phyloP scores from a whole-genome alignment of 2,329 filamentous ascomycete genomes.

The Clarireedia sp. region DNA sequence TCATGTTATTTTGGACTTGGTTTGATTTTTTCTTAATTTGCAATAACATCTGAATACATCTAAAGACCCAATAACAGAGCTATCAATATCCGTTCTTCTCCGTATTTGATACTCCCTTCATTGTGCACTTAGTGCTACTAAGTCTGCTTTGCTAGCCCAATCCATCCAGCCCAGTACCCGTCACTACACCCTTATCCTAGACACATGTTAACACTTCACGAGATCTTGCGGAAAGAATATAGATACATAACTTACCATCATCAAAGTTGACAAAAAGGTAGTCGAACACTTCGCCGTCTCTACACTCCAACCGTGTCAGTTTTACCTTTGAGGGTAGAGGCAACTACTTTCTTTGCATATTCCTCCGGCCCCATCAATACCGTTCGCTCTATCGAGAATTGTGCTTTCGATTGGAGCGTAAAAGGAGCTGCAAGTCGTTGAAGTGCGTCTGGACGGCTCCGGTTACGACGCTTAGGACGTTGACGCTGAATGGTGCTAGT shows the following conservation, averaged over 20 bases:
- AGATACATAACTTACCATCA: neutral
- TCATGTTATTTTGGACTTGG: no score
- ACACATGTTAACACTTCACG: neutral
- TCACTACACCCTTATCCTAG: neutral
- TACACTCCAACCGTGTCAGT: constrained; percentile 10
- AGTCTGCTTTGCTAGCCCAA: neutral
- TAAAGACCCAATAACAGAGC: no score
- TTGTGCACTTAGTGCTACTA: neutral
- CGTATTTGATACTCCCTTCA: neutral
- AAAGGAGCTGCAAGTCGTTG: constrained; percentile 9
- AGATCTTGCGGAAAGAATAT: neutral
- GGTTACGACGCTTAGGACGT: constrained; percentile 20
- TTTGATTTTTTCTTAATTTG: no score
- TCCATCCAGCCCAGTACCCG: neutral
- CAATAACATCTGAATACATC: no score
- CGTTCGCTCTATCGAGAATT: constrained; percentile 7
- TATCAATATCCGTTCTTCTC: no score
- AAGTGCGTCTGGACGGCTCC: constrained; percentile 9
- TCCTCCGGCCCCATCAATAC: constrained; percentile 5
- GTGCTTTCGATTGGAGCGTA: constrained; percentile 12
- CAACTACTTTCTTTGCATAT: constrained; percentile 14
- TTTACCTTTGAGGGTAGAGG: constrained; percentile 12
- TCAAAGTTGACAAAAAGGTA: constrained; percentile 3
- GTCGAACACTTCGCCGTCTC: constrained; percentile 7
- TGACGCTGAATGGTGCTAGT: constrained; percentile 16